Percentiles rank a stretch among this genome's conserved stretches.
These are phyloP conservation scores for Plasmodium vinckei DNA, from an alignment of 169 alveolate species.

Conservation along the genomic window DNA sequence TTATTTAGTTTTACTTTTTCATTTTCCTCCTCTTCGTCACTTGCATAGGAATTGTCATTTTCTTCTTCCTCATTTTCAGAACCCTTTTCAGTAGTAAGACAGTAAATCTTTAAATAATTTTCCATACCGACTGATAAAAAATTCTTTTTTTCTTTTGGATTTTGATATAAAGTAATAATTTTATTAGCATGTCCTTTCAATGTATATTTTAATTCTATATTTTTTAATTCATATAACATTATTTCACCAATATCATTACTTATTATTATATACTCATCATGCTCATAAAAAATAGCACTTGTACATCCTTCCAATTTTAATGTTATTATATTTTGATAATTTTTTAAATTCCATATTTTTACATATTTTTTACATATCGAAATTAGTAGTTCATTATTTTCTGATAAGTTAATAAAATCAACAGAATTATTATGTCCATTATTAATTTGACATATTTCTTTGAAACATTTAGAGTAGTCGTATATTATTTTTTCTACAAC, in stretches of 20 bases:
- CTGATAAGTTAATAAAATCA: slow-evolving; percentile 78
- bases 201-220: slow-evolving; percentile 74
- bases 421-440: slow-evolving; percentile 81
- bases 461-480: slow-evolving; percentile 75
- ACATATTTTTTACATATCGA: slow-evolving; percentile 82
- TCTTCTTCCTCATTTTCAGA: neutral
- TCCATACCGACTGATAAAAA: slow-evolving; percentile 84
- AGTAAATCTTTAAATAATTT: slow-evolving; percentile 79
- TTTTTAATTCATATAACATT: slow-evolving; percentile 76
- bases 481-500: slow-evolving; percentile 70
- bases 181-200: slow-evolving; percentile 79
- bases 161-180: slow-evolving; percentile 68
- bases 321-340: slow-evolving; percentile 78
- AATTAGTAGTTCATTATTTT: slow-evolving; percentile 78
- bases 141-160: slow-evolving; percentile 70
- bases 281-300: slow-evolving; percentile 76
- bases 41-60: slow-evolving; percentile 9
- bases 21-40: neutral
- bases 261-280: slow-evolving; percentile 76
- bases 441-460: slow-evolving; percentile 78
- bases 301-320: slow-evolving; percentile 77
- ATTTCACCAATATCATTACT: slow-evolving; percentile 78
- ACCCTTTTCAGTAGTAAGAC: slow-evolving; percentile 30
- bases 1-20: slow-evolving; percentile 8
- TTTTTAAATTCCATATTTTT: slow-evolving; percentile 82